Evolutionary conservation across 2,329 filamentous ascomycete genomes (phyloP).

Genomic region (Penicillium fuscoglaucum): DNA sequence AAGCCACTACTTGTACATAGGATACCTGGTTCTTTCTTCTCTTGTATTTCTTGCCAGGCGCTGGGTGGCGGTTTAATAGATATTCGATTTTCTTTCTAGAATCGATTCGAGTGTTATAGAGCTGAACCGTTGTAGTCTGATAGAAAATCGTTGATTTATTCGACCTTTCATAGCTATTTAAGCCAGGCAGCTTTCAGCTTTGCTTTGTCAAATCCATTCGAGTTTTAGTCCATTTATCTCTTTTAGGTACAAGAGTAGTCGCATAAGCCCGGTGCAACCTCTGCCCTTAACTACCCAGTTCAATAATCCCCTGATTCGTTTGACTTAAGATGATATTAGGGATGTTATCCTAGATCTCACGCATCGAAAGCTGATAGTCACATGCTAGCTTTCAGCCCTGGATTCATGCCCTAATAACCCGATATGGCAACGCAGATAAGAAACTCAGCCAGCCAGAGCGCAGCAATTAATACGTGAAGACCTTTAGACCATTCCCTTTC

Average conservation of each 20-base stretch:
- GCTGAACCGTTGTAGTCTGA: background rate
- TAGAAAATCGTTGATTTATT: background rate
- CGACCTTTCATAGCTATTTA: background rate
- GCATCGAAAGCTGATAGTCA: background rate
- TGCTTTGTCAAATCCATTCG: background rate
- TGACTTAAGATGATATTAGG: background rate
- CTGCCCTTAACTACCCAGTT: background rate
- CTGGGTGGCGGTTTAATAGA: background rate
- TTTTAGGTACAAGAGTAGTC: background rate
- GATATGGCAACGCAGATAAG: constrained; percentile 24
- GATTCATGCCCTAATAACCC: constrained; percentile 19
- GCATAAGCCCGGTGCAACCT: background rate
- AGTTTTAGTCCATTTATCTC: background rate
- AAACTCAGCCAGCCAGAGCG: constrained; percentile 17
- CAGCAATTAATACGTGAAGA: constrained; percentile 19
- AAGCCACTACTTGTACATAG: constrained; percentile 9
- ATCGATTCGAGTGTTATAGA: background rate
- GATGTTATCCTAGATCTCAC: background rate
- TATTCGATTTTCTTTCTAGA: background rate
- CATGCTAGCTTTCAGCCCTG: constrained; percentile 8
- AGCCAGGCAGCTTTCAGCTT: background rate
- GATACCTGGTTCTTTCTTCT: constrained; percentile 1
- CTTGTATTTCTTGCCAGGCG: constrained; percentile 3
- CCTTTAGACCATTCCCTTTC: background rate
- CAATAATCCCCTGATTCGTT: background rate